Base-by-base conservation (phyloP, 2,329 filamentous ascomycete genomes). In the Cladosporium sp. region DNA sequence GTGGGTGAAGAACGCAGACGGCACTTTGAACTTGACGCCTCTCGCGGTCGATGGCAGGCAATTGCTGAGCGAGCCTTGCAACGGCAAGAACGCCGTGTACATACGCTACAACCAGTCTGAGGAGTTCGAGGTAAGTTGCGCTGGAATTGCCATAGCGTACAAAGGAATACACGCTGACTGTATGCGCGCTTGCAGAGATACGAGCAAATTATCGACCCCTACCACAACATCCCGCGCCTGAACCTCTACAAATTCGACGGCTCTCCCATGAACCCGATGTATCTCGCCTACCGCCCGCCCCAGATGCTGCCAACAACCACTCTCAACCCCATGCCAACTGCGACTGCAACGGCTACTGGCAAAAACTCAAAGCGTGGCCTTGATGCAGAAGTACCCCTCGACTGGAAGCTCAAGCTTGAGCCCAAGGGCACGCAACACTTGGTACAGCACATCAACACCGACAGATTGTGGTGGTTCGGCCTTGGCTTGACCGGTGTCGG, bases 221-320 rank as follows among this genome's bases (percentile, higher is more conserved):
- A 89, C 76, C 84, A 88, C 75, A 83, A 86, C 61, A 81, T 87
- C 65, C 81, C 80, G 51, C 86, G 89, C 63, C 83, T 92, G 26
- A 86, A 90, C 69, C 82, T 92, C 54, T 88, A 82, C 76, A 76
- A 83, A 70, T 86, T 84, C 70, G 86, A 91, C 73, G 89, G 89
- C 65, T 78, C 86, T 1, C 88, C 87, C 13, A 79, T 90, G 78
- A 85, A 88, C 69, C 89, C 89, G 13, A 83, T 92, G 81, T 91
- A 89, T 76, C 82, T 90, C 54, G 84, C 83, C 68, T 86, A 84
- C 73, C 82, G 77, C 14, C 85, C 88, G 5, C 88, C 89, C 0
- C 79, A 88, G 72, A 91, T 91, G 88, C 84, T 91, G 6, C 89
- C 89, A 1, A 91, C 89, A 3, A 81, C 82, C 13, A 90, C 87